phyloP scores from a whole-genome alignment of 202 grass and related monocot genomes.

The Thinopyrum obtusiflorum region DNA sequence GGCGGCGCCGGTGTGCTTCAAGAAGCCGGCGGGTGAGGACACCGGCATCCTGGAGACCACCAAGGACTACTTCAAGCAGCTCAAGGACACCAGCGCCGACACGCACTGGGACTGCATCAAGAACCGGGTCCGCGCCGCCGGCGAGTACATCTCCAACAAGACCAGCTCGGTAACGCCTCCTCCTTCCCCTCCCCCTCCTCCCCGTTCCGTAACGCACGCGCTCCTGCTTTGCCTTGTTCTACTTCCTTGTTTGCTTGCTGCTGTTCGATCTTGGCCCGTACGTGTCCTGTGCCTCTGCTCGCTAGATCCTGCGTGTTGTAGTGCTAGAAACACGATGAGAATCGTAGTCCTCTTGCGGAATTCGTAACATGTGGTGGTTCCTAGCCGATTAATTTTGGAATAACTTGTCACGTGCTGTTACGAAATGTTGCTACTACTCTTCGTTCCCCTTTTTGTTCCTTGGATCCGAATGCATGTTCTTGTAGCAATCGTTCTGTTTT shows the following conservation, averaged over 20 bases:
- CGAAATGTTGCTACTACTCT: background rate
- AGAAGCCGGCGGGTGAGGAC: slow-evolving; percentile 50
- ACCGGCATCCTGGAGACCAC: slow-evolving; percentile 42
- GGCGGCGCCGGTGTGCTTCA: slow-evolving; percentile 47
- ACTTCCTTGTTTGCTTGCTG: background rate
- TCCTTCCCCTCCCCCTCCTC: no score
- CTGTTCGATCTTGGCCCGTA: background rate
- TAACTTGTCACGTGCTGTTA: background rate
- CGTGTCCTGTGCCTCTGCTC: background rate
- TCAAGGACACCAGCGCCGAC: slow-evolving; percentile 48
- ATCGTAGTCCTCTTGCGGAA: background rate
- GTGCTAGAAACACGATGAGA: no score
- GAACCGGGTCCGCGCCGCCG: slow-evolving; percentile 40
- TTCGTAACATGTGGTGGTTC: background rate
- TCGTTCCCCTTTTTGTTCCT: background rate
- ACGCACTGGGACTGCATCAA: slow-evolving; percentile 78
- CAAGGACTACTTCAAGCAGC: slow-evolving; percentile 65
- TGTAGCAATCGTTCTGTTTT: background rate
- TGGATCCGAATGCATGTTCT: background rate
- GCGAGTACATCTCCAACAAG: slow-evolving; percentile 46
- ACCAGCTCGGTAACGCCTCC: slow-evolving; percentile 32
- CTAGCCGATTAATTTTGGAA: background rate
- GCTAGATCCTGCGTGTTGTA: background rate
- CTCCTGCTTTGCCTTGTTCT: background rate
- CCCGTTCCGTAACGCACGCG: background rate